A percentile compares a stretch with the other conserved stretches of the same genome.
Conservation (phyloP, 305 asterid species). For the Caryopteris hybrid region DNA sequence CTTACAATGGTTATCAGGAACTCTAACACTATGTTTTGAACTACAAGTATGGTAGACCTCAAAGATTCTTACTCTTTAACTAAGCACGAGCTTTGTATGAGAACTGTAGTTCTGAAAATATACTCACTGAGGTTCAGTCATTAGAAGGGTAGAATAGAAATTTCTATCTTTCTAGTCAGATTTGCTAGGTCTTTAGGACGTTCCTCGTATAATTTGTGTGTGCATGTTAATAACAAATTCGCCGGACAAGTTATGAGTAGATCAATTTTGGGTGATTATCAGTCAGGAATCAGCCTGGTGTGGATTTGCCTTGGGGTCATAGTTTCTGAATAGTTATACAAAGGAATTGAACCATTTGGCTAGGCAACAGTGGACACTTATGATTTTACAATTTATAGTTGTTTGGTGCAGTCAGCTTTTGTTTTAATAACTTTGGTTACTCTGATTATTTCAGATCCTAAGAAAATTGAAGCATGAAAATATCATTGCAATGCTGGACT, state of each 20-base stretch:
- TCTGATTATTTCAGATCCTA: conserved; percentile 58
- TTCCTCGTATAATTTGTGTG: too few species aligned
- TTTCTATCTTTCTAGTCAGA: neutral
- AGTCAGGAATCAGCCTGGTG: neutral
- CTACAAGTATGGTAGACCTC: too few species aligned
- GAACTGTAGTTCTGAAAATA: neutral
- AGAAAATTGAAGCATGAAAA: conserved; percentile 95
- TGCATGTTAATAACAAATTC: neutral
- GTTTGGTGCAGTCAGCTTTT: neutral
- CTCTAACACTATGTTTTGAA: too few species aligned
- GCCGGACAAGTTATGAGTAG: neutral
- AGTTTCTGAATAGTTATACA: neutral
- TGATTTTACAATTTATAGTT: neutral
- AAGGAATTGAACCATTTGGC: neutral
- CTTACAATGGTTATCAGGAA: neutral
- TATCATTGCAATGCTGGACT: conserved; percentile 92
- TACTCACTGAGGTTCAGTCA: neutral
- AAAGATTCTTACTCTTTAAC: too few species aligned
- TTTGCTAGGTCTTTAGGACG: too few species aligned
- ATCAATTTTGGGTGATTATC: neutral
- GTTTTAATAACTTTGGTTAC: conserved; percentile 13
- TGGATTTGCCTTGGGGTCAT: neutral
- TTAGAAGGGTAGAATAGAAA: neutral
- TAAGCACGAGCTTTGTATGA: neutral
- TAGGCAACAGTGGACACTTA: neutral